These are phyloP conservation scores for Kwoniella botswanensis DNA, from an alignment of 768 basidiomycete species.

Conservation along the genomic window DNA sequence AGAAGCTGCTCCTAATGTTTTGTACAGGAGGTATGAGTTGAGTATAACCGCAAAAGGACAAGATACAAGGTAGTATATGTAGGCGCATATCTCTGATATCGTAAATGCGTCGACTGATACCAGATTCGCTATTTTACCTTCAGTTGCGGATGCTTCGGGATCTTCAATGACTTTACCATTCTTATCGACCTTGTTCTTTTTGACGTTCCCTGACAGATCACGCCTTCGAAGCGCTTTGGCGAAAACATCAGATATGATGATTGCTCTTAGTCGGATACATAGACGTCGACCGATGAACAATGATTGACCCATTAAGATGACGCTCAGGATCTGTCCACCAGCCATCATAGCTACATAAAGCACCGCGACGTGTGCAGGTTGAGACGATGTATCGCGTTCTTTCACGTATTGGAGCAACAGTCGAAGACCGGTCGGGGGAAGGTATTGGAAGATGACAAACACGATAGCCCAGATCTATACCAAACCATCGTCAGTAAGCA, in stretches of 20 bases:
- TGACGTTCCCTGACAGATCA: constrained; percentile 56
- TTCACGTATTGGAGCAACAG: constrained; percentile 57
- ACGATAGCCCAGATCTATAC: constrained; percentile 45
- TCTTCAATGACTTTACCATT: constrained; percentile 35
- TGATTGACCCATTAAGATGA: constrained; percentile 49
- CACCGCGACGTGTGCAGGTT: constrained; percentile 58
- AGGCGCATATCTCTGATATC: constrained; percentile 54
- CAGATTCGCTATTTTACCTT: constrained; percentile 56
- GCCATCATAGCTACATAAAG: constrained; percentile 59
- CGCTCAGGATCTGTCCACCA: constrained; percentile 50
- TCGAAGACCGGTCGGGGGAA: constrained; percentile 59
- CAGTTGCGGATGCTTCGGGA: constrained; percentile 33
- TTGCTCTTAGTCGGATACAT: constrained; percentile 55
- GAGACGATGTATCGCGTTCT: constrained; percentile 44
- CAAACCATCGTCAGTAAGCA: not conserved
- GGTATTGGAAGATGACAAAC: constrained; percentile 56
- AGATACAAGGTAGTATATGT: constrained; percentile 48
- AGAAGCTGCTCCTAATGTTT: constrained; percentile 66
- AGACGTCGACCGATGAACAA: constrained; percentile 59
- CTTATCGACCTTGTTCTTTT: constrained; percentile 32
- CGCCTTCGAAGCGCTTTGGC: constrained; percentile 59
- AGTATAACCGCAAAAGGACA: constrained; percentile 64
- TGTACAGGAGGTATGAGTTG: constrained; percentile 76
- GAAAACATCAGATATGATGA: constrained; percentile 60
- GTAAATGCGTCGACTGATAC: constrained; percentile 57